phyloP scores from a whole-genome alignment of 352 stramenopile species.

The Globisporangium apiculatum region DNA sequence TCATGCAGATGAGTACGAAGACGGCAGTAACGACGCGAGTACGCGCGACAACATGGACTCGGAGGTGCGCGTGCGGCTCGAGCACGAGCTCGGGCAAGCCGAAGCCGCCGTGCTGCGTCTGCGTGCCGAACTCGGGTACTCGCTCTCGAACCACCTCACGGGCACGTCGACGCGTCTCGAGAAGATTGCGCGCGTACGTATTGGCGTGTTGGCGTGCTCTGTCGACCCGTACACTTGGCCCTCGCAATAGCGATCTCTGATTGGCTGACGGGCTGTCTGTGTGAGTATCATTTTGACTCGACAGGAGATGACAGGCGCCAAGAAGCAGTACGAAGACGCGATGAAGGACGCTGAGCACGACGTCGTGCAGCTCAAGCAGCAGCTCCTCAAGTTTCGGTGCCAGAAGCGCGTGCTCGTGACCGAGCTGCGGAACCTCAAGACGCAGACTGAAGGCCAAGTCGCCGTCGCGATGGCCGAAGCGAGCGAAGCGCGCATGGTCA shows the following conservation, averaged over 20 bases:
- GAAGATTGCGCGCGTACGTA: slow-evolving; percentile 49
- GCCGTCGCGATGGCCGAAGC: slow-evolving; percentile 80
- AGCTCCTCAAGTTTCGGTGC: slow-evolving; percentile 69
- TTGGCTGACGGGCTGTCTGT: neutral
- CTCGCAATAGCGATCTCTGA: neutral
- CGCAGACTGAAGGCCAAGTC: slow-evolving; percentile 67
- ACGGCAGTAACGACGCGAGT: neutral
- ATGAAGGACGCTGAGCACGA: slow-evolving; percentile 46
- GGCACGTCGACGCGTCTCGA: slow-evolving; percentile 66
- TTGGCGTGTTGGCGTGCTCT: neutral
- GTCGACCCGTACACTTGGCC: too few relatives aligned
- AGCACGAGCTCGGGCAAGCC: slow-evolving; percentile 66
- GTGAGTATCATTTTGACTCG: neutral
- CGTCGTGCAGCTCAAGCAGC: slow-evolving; percentile 47
- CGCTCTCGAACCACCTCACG: slow-evolving; percentile 66
- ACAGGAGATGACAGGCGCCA: slow-evolving; percentile 57
- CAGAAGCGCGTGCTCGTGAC: slow-evolving; percentile 75
- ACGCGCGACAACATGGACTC: slow-evolving; percentile 37
- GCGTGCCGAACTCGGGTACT: slow-evolving; percentile 71
- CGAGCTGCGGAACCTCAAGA: slow-evolving; percentile 72
- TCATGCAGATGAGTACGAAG: slow-evolving; percentile 26
- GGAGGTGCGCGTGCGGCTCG: slow-evolving; percentile 34
- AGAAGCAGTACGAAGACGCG: slow-evolving; percentile 67
- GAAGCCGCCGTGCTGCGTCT: slow-evolving; percentile 63
- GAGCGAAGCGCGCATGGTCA: slow-evolving; percentile 82